Evolutionary conservation across 2,329 filamentous ascomycete genomes (phyloP).

Genomic region (Hypoxylon sp.): DNA sequence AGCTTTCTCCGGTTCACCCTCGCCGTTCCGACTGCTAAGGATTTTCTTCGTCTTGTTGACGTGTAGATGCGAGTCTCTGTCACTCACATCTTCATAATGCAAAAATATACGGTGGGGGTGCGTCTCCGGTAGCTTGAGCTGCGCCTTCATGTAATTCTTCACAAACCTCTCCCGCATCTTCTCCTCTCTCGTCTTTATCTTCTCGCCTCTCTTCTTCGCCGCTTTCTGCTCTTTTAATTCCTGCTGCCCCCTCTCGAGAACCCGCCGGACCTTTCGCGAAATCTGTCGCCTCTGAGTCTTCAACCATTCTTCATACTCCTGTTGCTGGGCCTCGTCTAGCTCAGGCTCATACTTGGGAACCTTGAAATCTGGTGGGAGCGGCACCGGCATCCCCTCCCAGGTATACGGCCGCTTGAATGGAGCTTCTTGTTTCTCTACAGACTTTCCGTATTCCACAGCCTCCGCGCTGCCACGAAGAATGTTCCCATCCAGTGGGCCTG

Average conservation of each 20-base stretch:
- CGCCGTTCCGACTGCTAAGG: background rate
- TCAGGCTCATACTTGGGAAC: background rate
- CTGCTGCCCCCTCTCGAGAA: background rate
- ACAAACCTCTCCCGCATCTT: background rate
- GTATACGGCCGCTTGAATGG: conserved; percentile 12
- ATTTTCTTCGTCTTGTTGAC: background rate
- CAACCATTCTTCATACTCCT: background rate
- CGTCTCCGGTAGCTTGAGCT: background rate
- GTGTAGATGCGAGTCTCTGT: conserved; percentile 16
- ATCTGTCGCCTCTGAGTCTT: background rate
- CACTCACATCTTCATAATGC: conserved; percentile 14
- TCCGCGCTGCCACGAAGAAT: conserved; percentile 23
- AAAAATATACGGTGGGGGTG: conserved; percentile 8
- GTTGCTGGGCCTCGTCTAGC: background rate
- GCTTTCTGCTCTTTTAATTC: background rate
- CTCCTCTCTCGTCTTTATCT: background rate
- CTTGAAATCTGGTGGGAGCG: conserved; percentile 1
- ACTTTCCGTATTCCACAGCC: background rate
- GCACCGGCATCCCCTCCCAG: conserved; percentile 1
- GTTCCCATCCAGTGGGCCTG: background rate
- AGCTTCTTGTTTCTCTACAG: background rate
- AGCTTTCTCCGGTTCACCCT: background rate
- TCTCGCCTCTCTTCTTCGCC: background rate
- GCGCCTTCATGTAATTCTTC: background rate
- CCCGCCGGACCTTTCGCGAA: background rate